Percentiles rank a stretch among this genome's conserved stretches.
Evolutionary conservation across 179 eudicot genomes (phyloP).

Genomic region (Corrigiola litoralis): DNA sequence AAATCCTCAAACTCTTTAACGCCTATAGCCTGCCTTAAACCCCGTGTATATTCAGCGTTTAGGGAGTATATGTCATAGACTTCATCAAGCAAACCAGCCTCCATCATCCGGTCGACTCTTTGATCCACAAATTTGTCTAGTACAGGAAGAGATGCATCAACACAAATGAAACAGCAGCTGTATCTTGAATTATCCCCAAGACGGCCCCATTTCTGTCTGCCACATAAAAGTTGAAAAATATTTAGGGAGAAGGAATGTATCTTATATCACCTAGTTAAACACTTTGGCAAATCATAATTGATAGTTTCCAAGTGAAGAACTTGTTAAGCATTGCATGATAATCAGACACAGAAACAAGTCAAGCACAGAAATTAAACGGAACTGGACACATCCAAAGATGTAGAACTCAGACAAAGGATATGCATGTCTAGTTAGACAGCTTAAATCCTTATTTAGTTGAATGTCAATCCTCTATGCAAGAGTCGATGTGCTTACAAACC

Average conservation of each 20-base stretch:
- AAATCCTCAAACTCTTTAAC: constrained; percentile 86
- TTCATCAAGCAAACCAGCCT: constrained; percentile 76
- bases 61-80: constrained; percentile 60
- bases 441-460: not conserved
- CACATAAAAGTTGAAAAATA: constrained; percentile 34
- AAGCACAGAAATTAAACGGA: not conserved
- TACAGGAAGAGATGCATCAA: constrained; percentile 75
- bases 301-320: not conserved
- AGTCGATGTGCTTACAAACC: constrained; percentile 36
- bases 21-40: constrained; percentile 90
- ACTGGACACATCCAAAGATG: not conserved
- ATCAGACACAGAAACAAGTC: not conserved
- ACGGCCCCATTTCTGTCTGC: constrained; percentile 96
- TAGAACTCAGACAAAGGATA: not conserved
- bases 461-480: not conserved
- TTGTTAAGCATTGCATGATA: no score
- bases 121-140: constrained; percentile 72
- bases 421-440: not conserved
- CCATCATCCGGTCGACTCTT: constrained; percentile 81
- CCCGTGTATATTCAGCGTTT: constrained; percentile 82
- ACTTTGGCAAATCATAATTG: not conserved
- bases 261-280: not conserved
- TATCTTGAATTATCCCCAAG: constrained; percentile 69
- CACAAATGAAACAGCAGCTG: constrained; percentile 77
- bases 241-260: not conserved